Base-by-base conservation (phyloP, 176 grass and related monocot genomes). In the Sorghum bicolor region DNA sequence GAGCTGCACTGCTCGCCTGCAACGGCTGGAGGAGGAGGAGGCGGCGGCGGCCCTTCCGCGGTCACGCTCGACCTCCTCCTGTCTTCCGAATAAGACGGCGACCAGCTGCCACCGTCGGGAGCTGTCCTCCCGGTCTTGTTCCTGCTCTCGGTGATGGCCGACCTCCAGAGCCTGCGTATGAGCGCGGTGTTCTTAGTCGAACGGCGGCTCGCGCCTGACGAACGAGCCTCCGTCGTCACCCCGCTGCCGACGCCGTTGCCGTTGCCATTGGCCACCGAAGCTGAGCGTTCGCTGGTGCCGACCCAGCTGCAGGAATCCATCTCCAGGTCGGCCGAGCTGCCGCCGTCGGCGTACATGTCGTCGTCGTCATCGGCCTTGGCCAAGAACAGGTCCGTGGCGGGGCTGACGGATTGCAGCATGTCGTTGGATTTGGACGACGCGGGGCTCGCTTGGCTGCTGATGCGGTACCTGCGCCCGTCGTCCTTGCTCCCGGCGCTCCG, bases 91-190 rank as follows among this genome's bases (percentile, higher is more conserved):
- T 24, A 86, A 63, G 79, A 36, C 7, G 64, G 68, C 20, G 76
- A 25, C 57, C 25, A 74, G 25, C 40, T 64, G 34, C 6, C 52
- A 4, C 26, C 36, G 30, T 36, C 34, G 16, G 41, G 19, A 16
- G 29, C 30, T 25, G 24, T 5, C 67, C 34, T 36, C 13, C 66
- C 45, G 22, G 66, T 19, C 34, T 50, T 80, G 3, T 76, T 86
- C 61, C 79, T 79, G 80, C 87, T 89, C 6, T 83, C 86, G 65
- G 80, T 68, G 10, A 81, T 84, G 20, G 83, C 83, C 10, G 87
- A 86, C 60, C 86, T 79, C 90, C 90, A 92, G 15, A 92, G 82
- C 58, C 84, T 53, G n/a, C 88, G 73, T 25, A 90, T 83, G 41
- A 86, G 71, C n/a, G 84, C 73, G 0, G 83, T 73, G 60, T 83